Conservation (phyloP, 495 filamentous ascomycete species). For the Penicillium malachiteum region DNA sequence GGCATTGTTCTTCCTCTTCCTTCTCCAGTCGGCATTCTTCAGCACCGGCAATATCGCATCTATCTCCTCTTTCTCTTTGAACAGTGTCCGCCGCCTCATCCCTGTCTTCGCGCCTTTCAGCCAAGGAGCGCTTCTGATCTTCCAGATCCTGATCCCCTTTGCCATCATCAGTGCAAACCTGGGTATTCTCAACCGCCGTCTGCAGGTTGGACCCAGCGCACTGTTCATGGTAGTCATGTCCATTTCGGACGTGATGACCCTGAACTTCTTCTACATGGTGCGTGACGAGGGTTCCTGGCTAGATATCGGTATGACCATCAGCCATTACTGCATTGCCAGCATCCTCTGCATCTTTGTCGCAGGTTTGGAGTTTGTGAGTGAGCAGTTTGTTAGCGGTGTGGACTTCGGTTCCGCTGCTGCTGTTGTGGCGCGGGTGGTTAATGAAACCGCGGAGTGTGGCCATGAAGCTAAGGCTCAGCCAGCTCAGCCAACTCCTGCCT, state of each 20-base stretch:
- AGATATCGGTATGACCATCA: slow-evolving; percentile 95
- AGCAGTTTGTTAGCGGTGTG: slow-evolving; percentile 78
- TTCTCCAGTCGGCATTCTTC: slow-evolving; percentile 96
- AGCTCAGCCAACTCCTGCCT: neutral
- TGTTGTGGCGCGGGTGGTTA: slow-evolving; percentile 16
- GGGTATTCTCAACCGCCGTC: slow-evolving; percentile 82
- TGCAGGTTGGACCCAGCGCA: slow-evolving; percentile 77
- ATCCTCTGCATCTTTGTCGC: slow-evolving; percentile 88
- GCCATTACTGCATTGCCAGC: slow-evolving; percentile 90
- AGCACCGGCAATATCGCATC: slow-evolving; percentile 96
- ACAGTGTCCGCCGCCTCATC: slow-evolving; percentile 86
- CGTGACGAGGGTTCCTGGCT: slow-evolving; percentile 95
- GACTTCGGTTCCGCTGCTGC: slow-evolving; percentile 53
- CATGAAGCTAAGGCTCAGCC: slow-evolving; percentile 10
- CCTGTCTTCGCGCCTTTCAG: slow-evolving; percentile 93
- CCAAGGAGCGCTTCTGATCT: slow-evolving; percentile 80
- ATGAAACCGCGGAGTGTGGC: slow-evolving; percentile 19
- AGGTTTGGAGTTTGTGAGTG: slow-evolving; percentile 80
- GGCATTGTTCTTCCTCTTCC: slow-evolving; percentile 89
- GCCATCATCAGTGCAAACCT: slow-evolving; percentile 90
- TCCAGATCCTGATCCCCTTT: slow-evolving; percentile 94
- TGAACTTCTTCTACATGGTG: slow-evolving; percentile 98
- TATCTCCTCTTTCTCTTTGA: slow-evolving; percentile 89
- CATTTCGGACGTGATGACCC: slow-evolving; percentile 84
- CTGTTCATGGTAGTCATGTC: slow-evolving; percentile 96